Evolutionary conservation across 257 asterid genomes (phyloP).

Genomic region (Prunella vulgaris): DNA sequence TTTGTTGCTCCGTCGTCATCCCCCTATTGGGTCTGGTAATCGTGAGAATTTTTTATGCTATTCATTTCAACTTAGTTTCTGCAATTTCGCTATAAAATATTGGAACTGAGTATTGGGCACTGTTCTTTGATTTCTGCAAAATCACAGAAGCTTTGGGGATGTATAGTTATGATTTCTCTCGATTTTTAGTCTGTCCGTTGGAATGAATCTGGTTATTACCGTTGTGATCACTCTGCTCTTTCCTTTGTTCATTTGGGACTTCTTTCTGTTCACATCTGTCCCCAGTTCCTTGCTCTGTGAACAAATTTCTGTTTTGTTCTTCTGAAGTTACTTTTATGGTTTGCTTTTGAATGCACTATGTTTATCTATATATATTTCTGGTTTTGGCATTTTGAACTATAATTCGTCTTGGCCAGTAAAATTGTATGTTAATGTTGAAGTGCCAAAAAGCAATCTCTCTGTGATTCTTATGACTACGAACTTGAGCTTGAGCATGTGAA

Average conservation of each 20-base stretch:
- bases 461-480: not conserved
- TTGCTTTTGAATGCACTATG: not conserved
- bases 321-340: not conserved
- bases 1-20: too few relatives aligned
- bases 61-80: too few relatives aligned
- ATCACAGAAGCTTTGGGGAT: too few relatives aligned
- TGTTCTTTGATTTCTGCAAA: too few relatives aligned
- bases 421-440: not conserved
- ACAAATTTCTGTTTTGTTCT: not conserved
- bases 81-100: too few relatives aligned
- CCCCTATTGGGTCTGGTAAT: too few relatives aligned
- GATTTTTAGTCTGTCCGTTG: too few relatives aligned
- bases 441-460: not conserved
- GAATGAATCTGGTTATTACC: too few relatives aligned
- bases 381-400: not conserved
- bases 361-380: not conserved
- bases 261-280: not conserved
- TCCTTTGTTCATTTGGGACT: not conserved
- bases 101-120: too few relatives aligned
- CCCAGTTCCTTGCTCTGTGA: not conserved
- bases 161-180: too few relatives aligned
- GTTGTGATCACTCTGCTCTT: too few relatives aligned
- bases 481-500: conserved; percentile 1
- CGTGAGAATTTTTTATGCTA: too few relatives aligned
- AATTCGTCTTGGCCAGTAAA: not conserved